These are phyloP conservation scores for Solanum ahanhuiri DNA, from an alignment of 257 asterid genomes.

Conservation along the genomic window DNA sequence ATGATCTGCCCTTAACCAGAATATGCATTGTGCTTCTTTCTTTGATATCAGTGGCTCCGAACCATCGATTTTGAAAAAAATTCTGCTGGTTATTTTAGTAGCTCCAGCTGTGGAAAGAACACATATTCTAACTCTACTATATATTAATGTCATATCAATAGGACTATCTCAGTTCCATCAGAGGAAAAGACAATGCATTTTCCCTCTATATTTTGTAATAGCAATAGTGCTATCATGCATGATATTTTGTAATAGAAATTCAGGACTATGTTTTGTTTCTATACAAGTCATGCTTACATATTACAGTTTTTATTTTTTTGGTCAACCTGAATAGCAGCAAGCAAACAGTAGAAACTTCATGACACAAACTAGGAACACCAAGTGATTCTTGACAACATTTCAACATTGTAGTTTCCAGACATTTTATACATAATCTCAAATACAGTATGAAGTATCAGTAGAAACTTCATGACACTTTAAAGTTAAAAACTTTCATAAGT, in stretches of 20 bases:
- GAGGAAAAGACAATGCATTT: not conserved
- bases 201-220: not conserved
- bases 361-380: too few species aligned
- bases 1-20: constrained; percentile 2
- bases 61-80: not conserved
- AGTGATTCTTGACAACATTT: not conserved
- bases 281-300: not conserved
- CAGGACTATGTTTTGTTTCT: not conserved
- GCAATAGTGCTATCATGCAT: not conserved
- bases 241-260: not conserved
- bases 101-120: constrained; percentile 14
- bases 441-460: not conserved
- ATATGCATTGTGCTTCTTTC: constrained; percentile 3
- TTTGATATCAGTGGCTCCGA: not conserved
- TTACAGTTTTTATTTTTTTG: not conserved
- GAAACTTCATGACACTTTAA: not conserved
- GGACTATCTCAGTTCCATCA: constrained; percentile 10
- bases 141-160: not conserved
- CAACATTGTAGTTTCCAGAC: not conserved
- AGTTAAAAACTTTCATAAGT: not conserved
- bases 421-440: not conserved
- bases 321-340: not conserved
- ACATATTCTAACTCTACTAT: not conserved
- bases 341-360: not conserved
- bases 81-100: constrained; percentile 25